Percentiles rank a stretch among this genome's conserved stretches.
These are phyloP conservation scores for Chrysanthemum makinoi DNA, from an alignment of 129 eudicot species.

Conservation along the genomic window DNA sequence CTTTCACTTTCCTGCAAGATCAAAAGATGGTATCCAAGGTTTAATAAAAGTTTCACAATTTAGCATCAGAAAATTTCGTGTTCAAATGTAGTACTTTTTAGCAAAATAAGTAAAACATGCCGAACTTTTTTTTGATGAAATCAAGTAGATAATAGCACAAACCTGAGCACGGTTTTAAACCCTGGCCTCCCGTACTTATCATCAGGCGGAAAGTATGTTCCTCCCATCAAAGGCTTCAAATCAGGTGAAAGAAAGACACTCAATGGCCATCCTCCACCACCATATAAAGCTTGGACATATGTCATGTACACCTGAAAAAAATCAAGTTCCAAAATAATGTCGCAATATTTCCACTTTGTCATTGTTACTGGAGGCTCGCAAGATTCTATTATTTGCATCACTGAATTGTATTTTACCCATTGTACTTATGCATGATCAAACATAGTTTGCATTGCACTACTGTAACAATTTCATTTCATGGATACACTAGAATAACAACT, in stretches of 20 bases:
- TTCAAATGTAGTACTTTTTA: neutral
- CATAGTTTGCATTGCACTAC: no score
- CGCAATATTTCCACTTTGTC: neutral
- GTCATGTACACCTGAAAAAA: slow-evolving; percentile 85
- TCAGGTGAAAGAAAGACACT: slow-evolving; percentile 91
- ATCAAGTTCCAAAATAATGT: neutral
- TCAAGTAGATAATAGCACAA: slow-evolving; percentile 8
- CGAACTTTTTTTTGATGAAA: neutral
- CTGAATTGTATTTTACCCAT: no score
- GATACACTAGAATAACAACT: no score
- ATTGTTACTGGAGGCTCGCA: no score
- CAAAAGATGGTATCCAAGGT: no score
- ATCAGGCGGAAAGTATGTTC: slow-evolving; percentile 92
- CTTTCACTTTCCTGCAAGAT: slow-evolving; percentile 75
- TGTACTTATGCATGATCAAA: no score
- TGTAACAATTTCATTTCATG: no score
- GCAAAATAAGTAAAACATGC: neutral
- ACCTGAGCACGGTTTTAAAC: slow-evolving; percentile 87
- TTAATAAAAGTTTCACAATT: neutral
- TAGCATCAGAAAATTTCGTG: neutral
- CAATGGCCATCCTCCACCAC: slow-evolving; percentile 98
- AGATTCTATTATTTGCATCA: no score
- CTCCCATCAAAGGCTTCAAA: slow-evolving; percentile 95
- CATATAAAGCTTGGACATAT: slow-evolving; percentile 86
- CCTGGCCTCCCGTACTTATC: slow-evolving; percentile 92